A percentile compares a stretch with the other conserved stretches of the same genome.
These are phyloP conservation scores for Plasmopara viticola DNA, from an alignment of 352 stramenopile species.

Conservation along the genomic window DNA sequence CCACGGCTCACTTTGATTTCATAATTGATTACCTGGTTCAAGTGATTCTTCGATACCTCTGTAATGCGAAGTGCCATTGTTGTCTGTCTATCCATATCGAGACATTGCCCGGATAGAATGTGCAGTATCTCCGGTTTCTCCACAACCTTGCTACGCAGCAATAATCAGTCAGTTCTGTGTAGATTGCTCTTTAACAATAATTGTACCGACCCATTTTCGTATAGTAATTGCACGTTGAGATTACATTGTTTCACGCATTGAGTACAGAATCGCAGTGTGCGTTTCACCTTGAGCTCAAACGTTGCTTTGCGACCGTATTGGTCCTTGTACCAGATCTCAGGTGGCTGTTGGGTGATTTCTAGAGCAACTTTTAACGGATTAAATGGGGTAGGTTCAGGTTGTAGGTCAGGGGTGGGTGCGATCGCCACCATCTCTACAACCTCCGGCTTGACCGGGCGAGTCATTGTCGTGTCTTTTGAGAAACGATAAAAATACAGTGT, in stretches of 20 bases:
- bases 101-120: slow-evolving; percentile 50
- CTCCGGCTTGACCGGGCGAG: background rate
- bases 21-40: slow-evolving; percentile 53
- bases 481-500: no score
- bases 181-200: background rate
- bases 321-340: slow-evolving; percentile 71
- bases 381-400: background rate
- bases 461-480: no score
- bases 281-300: slow-evolving; percentile 45
- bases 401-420: slow-evolving; percentile 11
- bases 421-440: slow-evolving; percentile 12
- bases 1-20: background rate
- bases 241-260: slow-evolving; percentile 48
- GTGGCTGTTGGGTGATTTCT: slow-evolving; percentile 53
- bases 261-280: slow-evolving; percentile 24
- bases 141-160: slow-evolving; percentile 41
- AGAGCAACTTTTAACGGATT: slow-evolving; percentile 26
- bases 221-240: slow-evolving; percentile 57
- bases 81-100: slow-evolving; percentile 49
- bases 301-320: slow-evolving; percentile 72
- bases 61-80: slow-evolving; percentile 59
- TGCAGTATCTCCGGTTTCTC: slow-evolving; percentile 75
- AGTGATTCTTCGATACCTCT: slow-evolving; percentile 79
- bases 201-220: slow-evolving; percentile 46
- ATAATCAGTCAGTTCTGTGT: slow-evolving; percentile 5